Base-by-base conservation (phyloP, 805 yeast species). In the Pichia insulana region DNA sequence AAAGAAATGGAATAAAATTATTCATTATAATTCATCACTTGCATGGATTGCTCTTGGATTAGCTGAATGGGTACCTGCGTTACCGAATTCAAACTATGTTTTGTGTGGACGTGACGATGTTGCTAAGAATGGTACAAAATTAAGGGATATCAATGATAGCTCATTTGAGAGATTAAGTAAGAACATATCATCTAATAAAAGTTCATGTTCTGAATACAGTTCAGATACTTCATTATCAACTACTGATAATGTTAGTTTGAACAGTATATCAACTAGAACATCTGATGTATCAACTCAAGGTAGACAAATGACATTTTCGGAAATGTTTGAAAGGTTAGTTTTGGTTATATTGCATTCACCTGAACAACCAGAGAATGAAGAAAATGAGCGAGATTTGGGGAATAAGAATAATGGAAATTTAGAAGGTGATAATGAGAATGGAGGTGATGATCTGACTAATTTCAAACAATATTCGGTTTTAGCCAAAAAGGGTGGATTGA, bases 1-100 rank as follows among this genome's bases (percentile, higher is more conserved):
- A 32, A 62, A 62, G 26, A 85, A 85, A 63, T 88, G 95, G 95
- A 89, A 92, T 7, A 68, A 70, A 31, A 69, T 80, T 43, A 74
- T 85, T 41, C 78, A 78, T 50, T 89, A 89, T 57, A 92, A 86
- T 59, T 71, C 81, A 35, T 89, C 94, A 0, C 68, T 88, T 53
- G 72, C 90, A 3, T 88, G 96, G 96, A 75, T 85, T 16, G 96
- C 96, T 0, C 63, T 86, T 27, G 88, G 87, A 10, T 63, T 89
- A 36, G 90, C 95, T 0, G 95, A 87, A 59, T 88, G 95, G 95
- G 72, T 78, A 27, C 89, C 94, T 6, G 86, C 84, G 1, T 61
- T 76, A 31, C 66, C 67, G 13, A 65, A 68, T 37, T 71, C 77
- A 11, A 67, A 69, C 15, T 73, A 71, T 66, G 80, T 77, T 2